A percentile compares a stretch with the other conserved stretches of the same genome.
Conservation (phyloP, 805 yeast species). For the Metschnikowia rubicola region DNA sequence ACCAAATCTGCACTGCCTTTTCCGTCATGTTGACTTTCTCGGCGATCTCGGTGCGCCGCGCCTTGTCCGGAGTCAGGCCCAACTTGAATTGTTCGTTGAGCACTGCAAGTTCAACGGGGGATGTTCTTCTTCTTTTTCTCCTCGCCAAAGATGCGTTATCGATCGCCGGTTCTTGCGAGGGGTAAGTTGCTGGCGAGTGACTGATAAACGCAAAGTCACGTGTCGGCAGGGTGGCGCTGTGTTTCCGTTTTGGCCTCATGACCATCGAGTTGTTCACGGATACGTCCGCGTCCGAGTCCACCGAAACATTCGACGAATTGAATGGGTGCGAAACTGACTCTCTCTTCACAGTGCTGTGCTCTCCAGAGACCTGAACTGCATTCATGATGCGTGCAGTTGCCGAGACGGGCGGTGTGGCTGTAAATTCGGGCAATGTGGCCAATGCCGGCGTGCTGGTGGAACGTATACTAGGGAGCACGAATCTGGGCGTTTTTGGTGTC, state of each 20-base stretch:
- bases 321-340: neutral
- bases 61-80: conserved; percentile 80
- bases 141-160: conserved; percentile 93
- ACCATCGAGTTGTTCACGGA: conserved; percentile 11
- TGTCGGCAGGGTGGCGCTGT: conserved; percentile 13
- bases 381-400: neutral
- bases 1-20: conserved; percentile 98
- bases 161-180: conserved; percentile 74
- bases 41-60: conserved; percentile 76
- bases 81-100: conserved; percentile 73
- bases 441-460: conserved; percentile 8
- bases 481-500: conserved; percentile 19
- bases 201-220: conserved; percentile 77
- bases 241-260: conserved; percentile 26
- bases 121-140: conserved; percentile 91
- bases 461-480: conserved; percentile 6
- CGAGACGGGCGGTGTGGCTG: neutral
- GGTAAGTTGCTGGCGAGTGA: conserved; percentile 87
- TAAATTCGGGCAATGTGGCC: neutral
- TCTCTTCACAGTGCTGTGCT: neutral
- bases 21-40: conserved; percentile 86
- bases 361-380: neutral
- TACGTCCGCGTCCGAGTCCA: conserved; percentile 14
- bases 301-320: neutral
- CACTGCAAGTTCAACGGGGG: conserved; percentile 79